phyloP scores from a whole-genome alignment of 345 rosid genomes.

The Turritis glabra region DNA sequence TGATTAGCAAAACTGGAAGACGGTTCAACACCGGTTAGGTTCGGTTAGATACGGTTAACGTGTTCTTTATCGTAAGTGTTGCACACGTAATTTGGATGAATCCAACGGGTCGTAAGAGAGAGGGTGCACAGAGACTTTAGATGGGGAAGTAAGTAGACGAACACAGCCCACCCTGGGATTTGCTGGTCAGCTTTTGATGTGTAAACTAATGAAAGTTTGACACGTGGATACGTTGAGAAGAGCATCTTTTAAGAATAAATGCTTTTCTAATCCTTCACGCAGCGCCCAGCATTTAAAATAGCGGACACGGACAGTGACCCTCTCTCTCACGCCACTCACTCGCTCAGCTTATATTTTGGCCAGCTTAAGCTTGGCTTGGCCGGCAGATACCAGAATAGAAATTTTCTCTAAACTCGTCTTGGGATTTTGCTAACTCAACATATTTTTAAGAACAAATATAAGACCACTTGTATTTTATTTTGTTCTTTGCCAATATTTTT shows the following conservation, averaged over 20 bases:
- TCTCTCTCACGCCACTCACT: slow-evolving; percentile 18
- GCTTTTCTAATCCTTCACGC: slow-evolving; percentile 44
- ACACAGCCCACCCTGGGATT: slow-evolving; percentile 6
- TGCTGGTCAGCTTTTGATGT: slow-evolving; percentile 30
- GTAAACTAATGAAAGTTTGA: neutral
- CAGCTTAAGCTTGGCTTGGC: slow-evolving; percentile 25
- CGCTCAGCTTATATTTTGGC: neutral
- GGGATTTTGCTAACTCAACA: neutral
- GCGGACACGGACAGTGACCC: slow-evolving; percentile 34
- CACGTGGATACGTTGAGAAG: slow-evolving; percentile 37
- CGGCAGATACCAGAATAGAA: neutral
- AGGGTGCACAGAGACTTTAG: neutral
- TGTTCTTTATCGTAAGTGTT: slow-evolving; percentile 1
- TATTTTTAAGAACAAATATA: neutral
- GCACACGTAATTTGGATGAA: slow-evolving; percentile 30
- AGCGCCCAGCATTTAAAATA: slow-evolving; percentile 35
- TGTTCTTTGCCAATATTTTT: neutral
- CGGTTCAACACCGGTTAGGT: slow-evolving; percentile 14
- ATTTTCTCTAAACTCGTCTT: neutral
- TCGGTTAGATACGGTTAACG: slow-evolving; percentile 5
- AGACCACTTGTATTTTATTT: neutral
- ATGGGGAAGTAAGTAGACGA: slow-evolving; percentile 17
- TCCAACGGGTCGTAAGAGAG: slow-evolving; percentile 18
- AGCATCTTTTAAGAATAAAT: slow-evolving; percentile 41
- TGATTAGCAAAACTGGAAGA: neutral